Conservation (phyloP, 139 green algal genomes). For the Micractinium conductrix region DNA sequence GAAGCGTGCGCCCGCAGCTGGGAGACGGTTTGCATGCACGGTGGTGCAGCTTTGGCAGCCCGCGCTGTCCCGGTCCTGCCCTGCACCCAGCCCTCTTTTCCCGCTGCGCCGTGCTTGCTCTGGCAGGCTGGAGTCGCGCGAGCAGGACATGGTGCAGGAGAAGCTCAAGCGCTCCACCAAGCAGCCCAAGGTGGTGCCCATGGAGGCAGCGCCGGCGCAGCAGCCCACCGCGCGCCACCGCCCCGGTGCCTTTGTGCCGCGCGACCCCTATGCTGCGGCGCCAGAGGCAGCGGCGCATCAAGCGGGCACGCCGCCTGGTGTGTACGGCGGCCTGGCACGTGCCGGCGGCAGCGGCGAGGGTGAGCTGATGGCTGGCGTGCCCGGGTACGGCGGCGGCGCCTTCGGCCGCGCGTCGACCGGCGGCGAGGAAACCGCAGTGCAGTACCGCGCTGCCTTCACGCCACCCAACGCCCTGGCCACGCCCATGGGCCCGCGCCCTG, state of each 20-base stretch:
- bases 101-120: no score
- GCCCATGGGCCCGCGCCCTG: conserved; percentile 21
- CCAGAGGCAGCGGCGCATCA: background rate
- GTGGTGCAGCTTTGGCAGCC: no score
- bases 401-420: conserved; percentile 1
- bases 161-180: conserved; percentile 70
- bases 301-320: background rate
- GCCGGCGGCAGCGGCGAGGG: background rate
- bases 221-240: background rate
- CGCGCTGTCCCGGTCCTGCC: no score
- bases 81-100: no score
- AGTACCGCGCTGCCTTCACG: conserved; percentile 43
- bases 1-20: no score
- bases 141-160: conserved; percentile 85
- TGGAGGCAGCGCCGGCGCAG: background rate
- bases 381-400: background rate
- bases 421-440: conserved; percentile 8
- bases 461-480: conserved; percentile 38
- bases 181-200: conserved; percentile 7
- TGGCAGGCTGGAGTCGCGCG: conserved; percentile 72
- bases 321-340: background rate
- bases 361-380: no score
- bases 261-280: background rate
- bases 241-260: conserved; percentile 30
- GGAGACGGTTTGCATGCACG: no score